Percentiles rank a stretch among this genome's conserved stretches.
Evolutionary conservation across 768 basidiomycete genomes (phyloP).

Genomic region (Tylopilus rubrobrunneus): DNA sequence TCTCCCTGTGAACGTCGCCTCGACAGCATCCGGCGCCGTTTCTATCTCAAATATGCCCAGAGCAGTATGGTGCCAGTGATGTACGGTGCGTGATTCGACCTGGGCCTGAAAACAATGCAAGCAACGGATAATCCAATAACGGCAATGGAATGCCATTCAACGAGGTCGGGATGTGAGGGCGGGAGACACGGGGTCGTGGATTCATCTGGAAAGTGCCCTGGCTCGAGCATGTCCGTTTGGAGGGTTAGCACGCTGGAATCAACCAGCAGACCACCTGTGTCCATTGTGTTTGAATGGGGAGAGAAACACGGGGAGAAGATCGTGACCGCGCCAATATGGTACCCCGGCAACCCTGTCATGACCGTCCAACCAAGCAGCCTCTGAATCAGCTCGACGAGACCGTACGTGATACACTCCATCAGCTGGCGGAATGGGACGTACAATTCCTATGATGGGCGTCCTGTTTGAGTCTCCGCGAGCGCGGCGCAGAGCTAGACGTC

Average conservation of each 20-base stretch:
- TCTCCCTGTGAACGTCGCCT: too few species aligned
- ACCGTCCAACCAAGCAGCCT: slow-evolving; percentile 75
- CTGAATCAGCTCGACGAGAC: slow-evolving; percentile 80
- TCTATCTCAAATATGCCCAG: too few species aligned
- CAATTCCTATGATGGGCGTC: slow-evolving; percentile 50
- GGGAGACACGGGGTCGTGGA: slow-evolving; percentile 53
- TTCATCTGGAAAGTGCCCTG: slow-evolving; percentile 37
- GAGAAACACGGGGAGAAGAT: background rate
- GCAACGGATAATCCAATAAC: slow-evolving; percentile 74
- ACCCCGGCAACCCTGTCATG: slow-evolving; percentile 93
- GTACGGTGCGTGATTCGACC: too few species aligned
- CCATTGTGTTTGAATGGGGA: background rate
- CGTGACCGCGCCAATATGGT: slow-evolving; percentile 75
- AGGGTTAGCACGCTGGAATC: slow-evolving; percentile 79
- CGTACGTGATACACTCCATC: slow-evolving; percentile 91
- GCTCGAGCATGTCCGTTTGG: slow-evolving; percentile 48
- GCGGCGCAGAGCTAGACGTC: too few species aligned
- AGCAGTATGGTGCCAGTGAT: slow-evolving; percentile 25
- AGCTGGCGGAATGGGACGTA: slow-evolving; percentile 96
- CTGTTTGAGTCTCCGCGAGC: slow-evolving; percentile 27
- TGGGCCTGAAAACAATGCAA: too few species aligned
- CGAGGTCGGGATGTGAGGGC: slow-evolving; percentile 83
- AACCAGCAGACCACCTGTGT: slow-evolving; percentile 76
- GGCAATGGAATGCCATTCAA: slow-evolving; percentile 96
- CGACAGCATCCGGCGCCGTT: too few species aligned